Percentiles rank a stretch among this genome's conserved stretches.
phyloP scores from a whole-genome alignment of 352 stramenopile species.

The Peronosclerospora sorghi region DNA sequence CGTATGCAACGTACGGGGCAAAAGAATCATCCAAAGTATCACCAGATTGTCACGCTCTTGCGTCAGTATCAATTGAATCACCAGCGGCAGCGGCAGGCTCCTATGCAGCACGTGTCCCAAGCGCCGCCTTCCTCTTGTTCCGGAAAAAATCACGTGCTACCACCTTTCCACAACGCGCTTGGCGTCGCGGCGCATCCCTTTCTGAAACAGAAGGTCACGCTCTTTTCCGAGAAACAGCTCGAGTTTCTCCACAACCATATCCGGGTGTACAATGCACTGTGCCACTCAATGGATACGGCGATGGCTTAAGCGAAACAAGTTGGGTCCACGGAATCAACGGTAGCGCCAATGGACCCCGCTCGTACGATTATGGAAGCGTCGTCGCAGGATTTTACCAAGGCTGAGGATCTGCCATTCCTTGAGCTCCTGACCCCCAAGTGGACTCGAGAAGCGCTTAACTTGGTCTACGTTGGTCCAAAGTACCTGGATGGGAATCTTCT shows the following conservation, averaged over 20 bases:
- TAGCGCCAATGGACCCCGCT: neutral
- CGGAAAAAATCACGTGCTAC: neutral
- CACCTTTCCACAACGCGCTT: too few relatives aligned
- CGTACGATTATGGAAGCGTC: neutral
- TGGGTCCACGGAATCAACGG: neutral
- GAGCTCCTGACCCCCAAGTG: conserved; percentile 47
- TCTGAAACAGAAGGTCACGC: conserved; percentile 42
- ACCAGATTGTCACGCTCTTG: conserved; percentile 70
- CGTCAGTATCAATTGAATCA: conserved; percentile 60
- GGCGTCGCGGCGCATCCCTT: conserved; percentile 50
- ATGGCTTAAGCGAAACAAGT: conserved; percentile 24
- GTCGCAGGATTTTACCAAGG: neutral
- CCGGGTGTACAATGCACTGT: conserved; percentile 70
- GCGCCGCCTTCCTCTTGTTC: conserved; percentile 5
- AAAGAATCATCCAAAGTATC: conserved; percentile 74
- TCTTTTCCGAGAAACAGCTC: conserved; percentile 82
- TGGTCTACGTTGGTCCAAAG: conserved; percentile 49
- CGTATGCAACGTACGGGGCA: conserved; percentile 71
- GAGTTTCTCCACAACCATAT: conserved; percentile 82
- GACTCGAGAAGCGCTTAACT: conserved; percentile 36
- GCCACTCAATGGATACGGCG: conserved; percentile 71
- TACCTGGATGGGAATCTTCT: conserved; percentile 63
- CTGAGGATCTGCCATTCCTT: conserved; percentile 6
- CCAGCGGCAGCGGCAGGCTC: conserved; percentile 11
- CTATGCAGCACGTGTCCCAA: neutral